Base-by-base conservation (phyloP, 2,329 filamentous ascomycete genomes). In the Calonectria hawksworthii region DNA sequence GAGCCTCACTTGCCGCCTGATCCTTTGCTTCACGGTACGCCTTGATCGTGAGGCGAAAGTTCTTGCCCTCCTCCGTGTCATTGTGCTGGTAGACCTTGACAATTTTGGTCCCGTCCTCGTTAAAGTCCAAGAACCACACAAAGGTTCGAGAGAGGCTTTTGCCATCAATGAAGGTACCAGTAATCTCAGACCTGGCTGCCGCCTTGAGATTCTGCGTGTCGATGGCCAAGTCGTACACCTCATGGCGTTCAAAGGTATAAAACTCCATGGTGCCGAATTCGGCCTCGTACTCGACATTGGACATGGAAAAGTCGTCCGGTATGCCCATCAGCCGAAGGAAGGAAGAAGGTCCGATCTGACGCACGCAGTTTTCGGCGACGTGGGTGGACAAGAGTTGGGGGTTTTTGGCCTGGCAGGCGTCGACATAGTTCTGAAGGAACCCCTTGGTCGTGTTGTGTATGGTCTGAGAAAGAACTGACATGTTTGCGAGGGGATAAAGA, bases 401-500 rank as follows among this genome's bases (percentile, higher is more conserved):
- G 14, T 32, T 23, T 7, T 64, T 64, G 21, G 61, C 26, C 8
- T 32, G 38, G 61, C 38, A 41, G 38, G 61, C 61, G 26, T 64
- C 38, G 14, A 64, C 23, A 26, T 47, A 64, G 38, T 23, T 26
- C 38, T 30, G 26, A 7, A 64, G 61, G 38, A 64, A 64, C 23
- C 61, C 61, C 26, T 64, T 64, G 61, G 38, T 64, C 14, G 61
- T 64, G 2, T 47, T 64, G 14, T 64, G 32, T 26, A 64, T 64
- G 9, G 61, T 8, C 10, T 47, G 38, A 47, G 41, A 26, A 11
- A 64, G 36, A 13, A 26, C 26, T 11, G 38, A 64, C 61, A 64
- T 64, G 36, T 13, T 30, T 64, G 61, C 16, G 16, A 47, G 8
- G 34, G n/a, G 32, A n/a, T 14, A 32, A 18, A 7, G 26, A 64